Percentiles rank a stretch among this genome's conserved stretches.
These are phyloP conservation scores for Gossypium lobatum DNA, from an alignment of 441 rosid genomes.

Conservation along the genomic window DNA sequence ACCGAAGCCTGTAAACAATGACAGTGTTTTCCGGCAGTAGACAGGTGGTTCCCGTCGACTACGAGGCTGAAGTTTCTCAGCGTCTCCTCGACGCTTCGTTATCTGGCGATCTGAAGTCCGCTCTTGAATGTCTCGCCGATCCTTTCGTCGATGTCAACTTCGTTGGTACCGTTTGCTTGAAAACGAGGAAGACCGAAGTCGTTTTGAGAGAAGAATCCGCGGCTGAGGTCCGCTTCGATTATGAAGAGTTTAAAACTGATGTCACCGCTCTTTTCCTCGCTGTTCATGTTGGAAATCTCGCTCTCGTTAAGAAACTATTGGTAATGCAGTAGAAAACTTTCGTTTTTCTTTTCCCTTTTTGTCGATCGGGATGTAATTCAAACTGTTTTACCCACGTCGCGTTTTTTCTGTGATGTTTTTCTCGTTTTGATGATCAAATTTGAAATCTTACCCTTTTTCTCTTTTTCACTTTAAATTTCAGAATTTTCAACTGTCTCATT, in stretches of 20 bases:
- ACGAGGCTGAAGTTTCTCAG: slow-evolving; percentile 78
- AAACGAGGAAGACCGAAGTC: slow-evolving; percentile 57
- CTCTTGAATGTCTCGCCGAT: slow-evolving; percentile 55
- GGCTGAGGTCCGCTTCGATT: slow-evolving; percentile 53
- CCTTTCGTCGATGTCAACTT: slow-evolving; percentile 80
- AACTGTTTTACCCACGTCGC: slow-evolving; percentile 21
- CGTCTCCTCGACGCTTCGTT: slow-evolving; percentile 73
- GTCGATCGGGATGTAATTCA: slow-evolving; percentile 18
- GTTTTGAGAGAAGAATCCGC: slow-evolving; percentile 59
- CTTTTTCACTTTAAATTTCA: not conserved
- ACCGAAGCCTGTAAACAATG: slow-evolving; percentile 27
- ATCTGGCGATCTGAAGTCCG: slow-evolving; percentile 54
- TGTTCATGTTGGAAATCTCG: slow-evolving; percentile 62
- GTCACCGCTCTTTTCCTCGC: slow-evolving; percentile 86
- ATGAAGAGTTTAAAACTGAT: slow-evolving; percentile 87
- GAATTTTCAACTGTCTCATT: not conserved
- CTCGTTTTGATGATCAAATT: not conserved
- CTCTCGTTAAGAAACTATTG: slow-evolving; percentile 73
- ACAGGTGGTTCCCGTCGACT: slow-evolving; percentile 91
- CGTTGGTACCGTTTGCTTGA: slow-evolving; percentile 71
- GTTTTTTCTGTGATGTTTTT: not conserved
- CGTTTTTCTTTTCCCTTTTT: slow-evolving; percentile 14
- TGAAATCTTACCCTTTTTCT: not conserved
- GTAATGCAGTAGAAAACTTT: slow-evolving; percentile 29
- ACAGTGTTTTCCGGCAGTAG: slow-evolving; percentile 68